phyloP scores from a whole-genome alignment of 768 basidiomycete genomes.

The Auriscalpium vulgare region DNA sequence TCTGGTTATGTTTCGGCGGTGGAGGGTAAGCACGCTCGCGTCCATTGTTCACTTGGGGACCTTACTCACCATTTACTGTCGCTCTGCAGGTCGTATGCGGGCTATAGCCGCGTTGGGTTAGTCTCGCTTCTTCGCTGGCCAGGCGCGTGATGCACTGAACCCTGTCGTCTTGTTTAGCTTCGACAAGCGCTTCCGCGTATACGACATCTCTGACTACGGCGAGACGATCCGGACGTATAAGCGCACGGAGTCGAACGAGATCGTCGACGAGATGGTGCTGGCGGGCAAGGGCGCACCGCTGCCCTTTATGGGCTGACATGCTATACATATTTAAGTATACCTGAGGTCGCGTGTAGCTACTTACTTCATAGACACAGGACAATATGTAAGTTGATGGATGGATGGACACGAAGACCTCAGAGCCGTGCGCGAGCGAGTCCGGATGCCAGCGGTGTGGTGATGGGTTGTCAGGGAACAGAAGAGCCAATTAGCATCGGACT shows the following conservation, averaged over 20 bases:
- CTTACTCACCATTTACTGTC: not conserved
- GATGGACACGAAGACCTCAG: no score
- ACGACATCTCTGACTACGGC: slow-evolving; percentile 80
- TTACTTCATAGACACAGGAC: no score
- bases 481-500: no score
- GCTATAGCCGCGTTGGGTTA: slow-evolving; percentile 71
- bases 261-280: slow-evolving; percentile 58
- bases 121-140: slow-evolving; percentile 14
- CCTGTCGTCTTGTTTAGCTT: slow-evolving; percentile 42
- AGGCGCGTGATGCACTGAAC: slow-evolving; percentile 1
- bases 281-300: slow-evolving; percentile 38
- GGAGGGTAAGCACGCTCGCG: slow-evolving; percentile 48
- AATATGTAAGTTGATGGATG: no score
- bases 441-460: no score
- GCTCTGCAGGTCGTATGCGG: slow-evolving; percentile 60
- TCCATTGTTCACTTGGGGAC: slow-evolving; percentile 8
- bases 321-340: not conserved
- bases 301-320: not conserved
- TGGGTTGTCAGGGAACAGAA: no score
- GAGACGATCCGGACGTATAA: slow-evolving; percentile 91
- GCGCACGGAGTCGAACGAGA: slow-evolving; percentile 61
- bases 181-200: slow-evolving; percentile 86
- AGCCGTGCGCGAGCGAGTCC: no score
- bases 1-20: slow-evolving; percentile 91
- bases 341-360: no score